Base-by-base conservation (phyloP, 768 basidiomycete genomes). In the Multifurca ochricompacta region DNA sequence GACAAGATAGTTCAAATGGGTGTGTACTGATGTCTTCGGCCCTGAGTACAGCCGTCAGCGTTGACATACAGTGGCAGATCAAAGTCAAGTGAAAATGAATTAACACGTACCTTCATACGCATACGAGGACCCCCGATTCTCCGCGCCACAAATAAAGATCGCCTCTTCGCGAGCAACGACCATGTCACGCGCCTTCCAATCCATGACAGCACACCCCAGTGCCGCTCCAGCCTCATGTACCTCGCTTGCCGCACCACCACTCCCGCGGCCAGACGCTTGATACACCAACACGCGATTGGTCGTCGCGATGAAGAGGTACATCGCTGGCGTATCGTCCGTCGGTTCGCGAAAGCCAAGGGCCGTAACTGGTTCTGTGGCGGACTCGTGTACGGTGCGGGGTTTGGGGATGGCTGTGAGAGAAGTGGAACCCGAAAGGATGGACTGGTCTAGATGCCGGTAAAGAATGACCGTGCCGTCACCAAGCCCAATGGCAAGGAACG, bases 381-480 rank as follows among this genome's bases (percentile, higher is more conserved):
- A 83, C 62, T 97, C 91, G 64, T 91, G 89, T 3, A 98, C 73
- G 0, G 83, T 76, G 21, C 88, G 82, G 9, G 86, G 79, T 71
- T 96, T 97, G 0, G 92, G 92, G n/a, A 97, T 70, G 6, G 83
- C 69, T 11, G 84, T 83, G 10, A 91, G 71, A 4, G 86, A 77
- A 16, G 75, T 69, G 10, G 83, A 81, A 16, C 67, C 61, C 42
- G 88, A 80, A 3, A 84, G 77, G 31, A 95, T 74, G 1, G 92
- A 92, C 66, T 97, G 93, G 66, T 94, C 86, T 18, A 97, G 74
- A 64, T 97, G 91, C 6, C 91, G 82, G 66, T 91, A 95, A 14
- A 96, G 75, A 8, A 98, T 76, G 14, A 96, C 94, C 0, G 89
- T 89, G 23, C 96, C 96, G 64, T 97, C 94, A 6, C 84, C 92